Percentiles rank a stretch among this genome's conserved stretches.
These are phyloP conservation scores for Cryptococcus sp. DNA, from an alignment of 1,284 basidiomycete genomes.

Conservation along the genomic window DNA sequence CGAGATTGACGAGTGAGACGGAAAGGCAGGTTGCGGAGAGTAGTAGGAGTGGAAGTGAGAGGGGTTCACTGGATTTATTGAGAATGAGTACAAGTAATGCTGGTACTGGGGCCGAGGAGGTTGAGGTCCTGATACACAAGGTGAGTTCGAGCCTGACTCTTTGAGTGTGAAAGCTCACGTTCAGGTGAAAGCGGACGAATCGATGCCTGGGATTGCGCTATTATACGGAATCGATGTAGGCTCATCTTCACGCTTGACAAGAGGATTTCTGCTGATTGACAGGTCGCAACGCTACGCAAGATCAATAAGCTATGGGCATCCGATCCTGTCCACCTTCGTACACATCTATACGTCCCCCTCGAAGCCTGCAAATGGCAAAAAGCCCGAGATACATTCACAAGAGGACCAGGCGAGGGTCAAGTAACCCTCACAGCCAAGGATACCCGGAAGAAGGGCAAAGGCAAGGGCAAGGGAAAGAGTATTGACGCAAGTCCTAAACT, in stretches of 20 bases:
- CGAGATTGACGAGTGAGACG: slow-evolving; percentile 37
- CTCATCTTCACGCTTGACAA: not conserved
- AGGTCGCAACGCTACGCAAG: slow-evolving; percentile 67
- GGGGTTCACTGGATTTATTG: slow-evolving; percentile 33
- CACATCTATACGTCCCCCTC: slow-evolving; percentile 71
- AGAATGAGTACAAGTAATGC: slow-evolving; percentile 23
- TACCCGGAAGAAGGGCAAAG: slow-evolving; percentile 10
- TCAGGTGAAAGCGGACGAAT: slow-evolving; percentile 66
- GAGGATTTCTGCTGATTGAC: slow-evolving; percentile 1
- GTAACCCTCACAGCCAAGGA: slow-evolving; percentile 36
- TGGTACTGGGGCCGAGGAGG: slow-evolving; percentile 20
- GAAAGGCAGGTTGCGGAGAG: slow-evolving; percentile 40
- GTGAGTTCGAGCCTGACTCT: slow-evolving; percentile 25
- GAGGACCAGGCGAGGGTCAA: slow-evolving; percentile 42
- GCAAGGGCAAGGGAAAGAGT: slow-evolving; percentile 10
- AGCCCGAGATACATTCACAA: slow-evolving; percentile 33
- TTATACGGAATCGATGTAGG: slow-evolving; percentile 75
- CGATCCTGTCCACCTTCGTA: slow-evolving; percentile 80
- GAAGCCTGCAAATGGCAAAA: slow-evolving; percentile 46
- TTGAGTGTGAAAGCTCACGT: not conserved
- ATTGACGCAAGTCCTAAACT: not conserved
- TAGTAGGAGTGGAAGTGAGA: slow-evolving; percentile 26
- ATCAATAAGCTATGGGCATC: slow-evolving; percentile 87
- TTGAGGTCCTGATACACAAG: slow-evolving; percentile 50
- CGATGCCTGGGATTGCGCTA: slow-evolving; percentile 75